Evolutionary conservation across 768 basidiomycete genomes (phyloP), one percentile per base, ranked within the genome.

Genomic region (Rhodosporidiobolus odoratus): DNA sequence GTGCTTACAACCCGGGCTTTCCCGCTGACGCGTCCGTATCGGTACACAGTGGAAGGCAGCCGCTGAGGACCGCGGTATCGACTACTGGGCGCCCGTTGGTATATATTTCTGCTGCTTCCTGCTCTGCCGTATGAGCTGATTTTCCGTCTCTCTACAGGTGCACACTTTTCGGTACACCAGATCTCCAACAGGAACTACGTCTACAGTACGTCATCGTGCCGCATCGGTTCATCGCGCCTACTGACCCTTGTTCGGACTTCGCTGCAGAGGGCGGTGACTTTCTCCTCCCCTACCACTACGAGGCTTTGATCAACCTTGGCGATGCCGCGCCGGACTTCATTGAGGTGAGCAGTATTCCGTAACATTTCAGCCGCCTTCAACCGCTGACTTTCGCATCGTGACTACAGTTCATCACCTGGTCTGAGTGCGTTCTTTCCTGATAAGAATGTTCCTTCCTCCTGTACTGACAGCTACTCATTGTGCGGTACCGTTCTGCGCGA

Each of bases 81-180:
- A 70, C n/a, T 70, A 70, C 30, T 70, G 69, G 70, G 58, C 71
- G 1, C 32, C 45, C 0, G 50, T 63, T 23, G 34, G 52, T 1
- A 32, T 45, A 38, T 43, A 7, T 65, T 71, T 47, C 53, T 40
- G 4, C 32, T 27, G 19, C 34, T 19, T 0, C 21, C n/a, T 3
- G 8, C 30, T 21, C 10, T 23, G n/a, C n/a, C n/a, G n/a, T n/a
- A n/a, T n/a, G n/a, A n/a, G n/a, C n/a, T 13, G 3, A 2, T 35
- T n/a, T 37, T n/a, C n/a, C n/a, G n/a, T 12, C 43, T n/a, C n/a
- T n/a, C 35, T 23, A 50, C 2, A 25, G 37, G 16, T 10, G 16
- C 32, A 1, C 7, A 27, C 19, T 17, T 27, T 4, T 43, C 59
- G 38, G 64, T 71, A 0, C 65, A 71, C 25, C 61, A 72, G 35